Conservation (phyloP, 495 filamentous ascomycete species). For the Penicillium crystallinum region DNA sequence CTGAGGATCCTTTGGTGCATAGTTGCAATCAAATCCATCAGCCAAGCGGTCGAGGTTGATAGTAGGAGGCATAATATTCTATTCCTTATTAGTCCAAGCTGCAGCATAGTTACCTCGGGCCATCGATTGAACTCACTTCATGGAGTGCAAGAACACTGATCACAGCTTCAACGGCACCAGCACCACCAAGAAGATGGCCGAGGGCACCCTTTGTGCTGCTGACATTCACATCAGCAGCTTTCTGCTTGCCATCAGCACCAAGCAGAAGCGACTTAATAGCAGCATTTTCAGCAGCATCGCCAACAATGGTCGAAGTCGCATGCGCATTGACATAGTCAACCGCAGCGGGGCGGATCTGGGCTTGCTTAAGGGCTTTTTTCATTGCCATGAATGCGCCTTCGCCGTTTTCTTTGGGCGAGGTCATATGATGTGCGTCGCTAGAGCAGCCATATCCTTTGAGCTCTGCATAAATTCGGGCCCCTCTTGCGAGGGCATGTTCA, state of each 20-base stretch:
- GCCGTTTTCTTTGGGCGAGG: conserved; percentile 77
- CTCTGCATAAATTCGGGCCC: conserved; percentile 83
- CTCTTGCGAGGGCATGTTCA: conserved; percentile 75
- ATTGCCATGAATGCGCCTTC: conserved; percentile 77
- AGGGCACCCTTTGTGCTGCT: conserved; percentile 93
- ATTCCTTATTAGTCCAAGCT: conserved; percentile 16
- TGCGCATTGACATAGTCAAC: conserved; percentile 97
- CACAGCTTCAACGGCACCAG: conserved; percentile 82
- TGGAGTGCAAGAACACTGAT: conserved; percentile 75
- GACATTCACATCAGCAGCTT: conserved; percentile 66
- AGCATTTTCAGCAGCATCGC: conserved; percentile 80
- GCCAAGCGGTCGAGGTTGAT: conserved; percentile 69
- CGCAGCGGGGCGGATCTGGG: conserved; percentile 56
- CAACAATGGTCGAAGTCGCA: conserved; percentile 79
- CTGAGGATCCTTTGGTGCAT: conserved; percentile 69
- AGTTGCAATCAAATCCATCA: conserved; percentile 78
- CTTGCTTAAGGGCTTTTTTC: conserved; percentile 74
- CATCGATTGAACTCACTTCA: conserved; percentile 52
- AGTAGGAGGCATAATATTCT: conserved; percentile 83
- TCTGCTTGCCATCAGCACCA: conserved; percentile 58
- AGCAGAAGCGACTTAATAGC: conserved; percentile 78
- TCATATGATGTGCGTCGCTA: conserved; percentile 88
- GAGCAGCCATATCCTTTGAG: conserved; percentile 82
- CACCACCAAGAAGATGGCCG: conserved; percentile 86
- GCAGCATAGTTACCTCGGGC: not conserved